Evolutionary conservation across 176 grass and related monocot species (phyloP).

Genomic region (Raddia distichophylla): DNA sequence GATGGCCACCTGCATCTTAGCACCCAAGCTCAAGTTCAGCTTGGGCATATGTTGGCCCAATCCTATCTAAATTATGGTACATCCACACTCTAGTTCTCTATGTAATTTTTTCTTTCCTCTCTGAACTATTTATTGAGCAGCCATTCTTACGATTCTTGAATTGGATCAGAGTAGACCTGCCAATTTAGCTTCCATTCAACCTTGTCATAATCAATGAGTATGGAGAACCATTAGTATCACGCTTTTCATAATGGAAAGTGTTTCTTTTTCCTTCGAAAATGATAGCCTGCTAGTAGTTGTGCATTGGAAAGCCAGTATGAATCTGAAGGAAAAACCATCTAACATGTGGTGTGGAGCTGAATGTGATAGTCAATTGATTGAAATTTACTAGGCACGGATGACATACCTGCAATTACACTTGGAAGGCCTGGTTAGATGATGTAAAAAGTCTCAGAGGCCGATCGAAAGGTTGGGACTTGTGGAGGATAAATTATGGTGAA

Average conservation of each 20-base stretch:
- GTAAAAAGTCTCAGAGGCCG: neutral
- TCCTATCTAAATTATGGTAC: conserved; percentile 79
- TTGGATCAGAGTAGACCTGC: conserved; percentile 5
- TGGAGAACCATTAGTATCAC: neutral
- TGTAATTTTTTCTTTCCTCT: neutral
- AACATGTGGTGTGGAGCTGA: neutral
- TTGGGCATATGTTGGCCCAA: conserved; percentile 80
- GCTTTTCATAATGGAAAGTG: neutral
- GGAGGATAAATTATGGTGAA: neutral
- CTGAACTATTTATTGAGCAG: neutral
- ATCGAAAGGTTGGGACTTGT: neutral
- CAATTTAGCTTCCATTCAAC: conserved; percentile 3
- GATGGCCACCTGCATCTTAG: conserved; percentile 82
- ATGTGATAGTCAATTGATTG: neutral
- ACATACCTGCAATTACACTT: neutral
- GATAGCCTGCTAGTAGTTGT: conserved; percentile 15
- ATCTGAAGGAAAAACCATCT: neutral
- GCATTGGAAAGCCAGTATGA: neutral
- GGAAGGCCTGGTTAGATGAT: neutral
- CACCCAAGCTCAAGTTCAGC: conserved; percentile 75
- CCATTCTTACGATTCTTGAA: conserved; percentile 28
- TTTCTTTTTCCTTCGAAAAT: neutral
- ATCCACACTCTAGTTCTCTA: conserved; percentile 42
- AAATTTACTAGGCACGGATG: neutral
- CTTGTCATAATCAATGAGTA: conserved; percentile 6